Percentiles rank a stretch among this genome's conserved stretches.
phyloP scores from a whole-genome alignment of 2,329 filamentous ascomycete species.

The Botrytis sinoallii region DNA sequence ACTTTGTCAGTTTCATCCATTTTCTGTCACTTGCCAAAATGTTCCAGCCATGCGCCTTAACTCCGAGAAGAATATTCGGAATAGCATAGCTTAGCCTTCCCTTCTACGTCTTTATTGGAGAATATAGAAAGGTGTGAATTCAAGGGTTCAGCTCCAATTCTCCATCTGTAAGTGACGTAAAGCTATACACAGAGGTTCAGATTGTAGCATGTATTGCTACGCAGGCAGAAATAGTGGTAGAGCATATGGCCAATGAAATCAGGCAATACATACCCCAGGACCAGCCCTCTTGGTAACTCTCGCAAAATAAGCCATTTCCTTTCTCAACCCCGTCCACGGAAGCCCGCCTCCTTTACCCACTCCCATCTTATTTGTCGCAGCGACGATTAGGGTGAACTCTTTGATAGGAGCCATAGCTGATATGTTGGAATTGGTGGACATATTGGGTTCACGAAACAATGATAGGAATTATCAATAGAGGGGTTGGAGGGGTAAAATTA shows the following conservation, averaged over 20 bases:
- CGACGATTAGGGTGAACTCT: slow-evolving; percentile 86
- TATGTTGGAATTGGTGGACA: not conserved
- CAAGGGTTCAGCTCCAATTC: not conserved
- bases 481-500: slow-evolving; percentile 13
- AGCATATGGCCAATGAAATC: not conserved
- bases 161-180: not conserved
- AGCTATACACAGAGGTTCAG: not conserved
- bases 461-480: not conserved
- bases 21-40: not conserved
- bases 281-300: slow-evolving; percentile 69
- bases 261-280: slow-evolving; percentile 37
- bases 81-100: not conserved
- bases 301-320: slow-evolving; percentile 94
- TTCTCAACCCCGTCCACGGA: slow-evolving; percentile 84
- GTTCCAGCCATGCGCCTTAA: not conserved
- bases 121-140: too few relatives aligned
- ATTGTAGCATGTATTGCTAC: not conserved
- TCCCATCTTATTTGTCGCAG: slow-evolving; percentile 83
- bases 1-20: not conserved
- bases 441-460: not conserved
- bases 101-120: not conserved
- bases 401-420: slow-evolving; percentile 22
- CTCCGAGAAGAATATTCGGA: not conserved
- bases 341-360: slow-evolving; percentile 78
- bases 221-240: not conserved